These are phyloP conservation scores for Saccharomyces jurei DNA, from an alignment of 805 yeast genomes.

Conservation along the genomic window DNA sequence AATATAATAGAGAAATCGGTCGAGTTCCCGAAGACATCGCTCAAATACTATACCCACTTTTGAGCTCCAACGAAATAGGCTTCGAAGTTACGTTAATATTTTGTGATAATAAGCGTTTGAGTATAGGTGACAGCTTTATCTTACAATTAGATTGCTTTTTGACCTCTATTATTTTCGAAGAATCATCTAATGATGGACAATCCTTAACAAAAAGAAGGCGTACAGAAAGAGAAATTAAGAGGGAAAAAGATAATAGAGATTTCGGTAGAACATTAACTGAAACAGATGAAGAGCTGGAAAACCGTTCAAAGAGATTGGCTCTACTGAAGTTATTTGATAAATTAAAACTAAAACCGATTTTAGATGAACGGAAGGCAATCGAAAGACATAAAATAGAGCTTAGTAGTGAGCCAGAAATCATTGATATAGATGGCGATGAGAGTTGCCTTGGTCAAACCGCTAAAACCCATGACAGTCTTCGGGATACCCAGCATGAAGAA, in stretches of 20 bases:
- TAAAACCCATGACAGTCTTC: conserved; percentile 3
- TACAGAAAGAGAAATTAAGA: conserved; percentile 13
- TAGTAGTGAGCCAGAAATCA: conserved; percentile 23
- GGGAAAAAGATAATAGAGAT: conserved; percentile 4
- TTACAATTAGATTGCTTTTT: conserved; percentile 64
- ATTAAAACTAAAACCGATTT: conserved; percentile 28
- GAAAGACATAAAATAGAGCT: conserved; percentile 2
- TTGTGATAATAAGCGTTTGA: conserved; percentile 45
- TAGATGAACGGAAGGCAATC: conserved; percentile 11
- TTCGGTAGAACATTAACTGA: conserved; percentile 33
- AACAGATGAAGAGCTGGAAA: conserved; percentile 43
- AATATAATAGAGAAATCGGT: conserved; percentile 53
- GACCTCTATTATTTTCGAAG: conserved; percentile 29
- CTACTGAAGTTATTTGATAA: conserved; percentile 48
- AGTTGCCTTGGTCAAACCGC: conserved; percentile 1
- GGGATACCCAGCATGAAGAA: conserved; percentile 17
- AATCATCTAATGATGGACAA: conserved; percentile 5
- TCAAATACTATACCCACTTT: conserved; percentile 48
- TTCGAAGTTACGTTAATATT: conserved; percentile 53
- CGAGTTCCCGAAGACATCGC: conserved; percentile 68
- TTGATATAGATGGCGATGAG: conserved; percentile 32
- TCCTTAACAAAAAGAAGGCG: conserved; percentile 7
- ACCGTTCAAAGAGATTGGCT: conserved; percentile 48
- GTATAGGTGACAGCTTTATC: conserved; percentile 70
- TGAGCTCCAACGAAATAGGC: conserved; percentile 46